phyloP scores from a whole-genome alignment of 352 stramenopile genomes.

The Blastocystis sp. region DNA sequence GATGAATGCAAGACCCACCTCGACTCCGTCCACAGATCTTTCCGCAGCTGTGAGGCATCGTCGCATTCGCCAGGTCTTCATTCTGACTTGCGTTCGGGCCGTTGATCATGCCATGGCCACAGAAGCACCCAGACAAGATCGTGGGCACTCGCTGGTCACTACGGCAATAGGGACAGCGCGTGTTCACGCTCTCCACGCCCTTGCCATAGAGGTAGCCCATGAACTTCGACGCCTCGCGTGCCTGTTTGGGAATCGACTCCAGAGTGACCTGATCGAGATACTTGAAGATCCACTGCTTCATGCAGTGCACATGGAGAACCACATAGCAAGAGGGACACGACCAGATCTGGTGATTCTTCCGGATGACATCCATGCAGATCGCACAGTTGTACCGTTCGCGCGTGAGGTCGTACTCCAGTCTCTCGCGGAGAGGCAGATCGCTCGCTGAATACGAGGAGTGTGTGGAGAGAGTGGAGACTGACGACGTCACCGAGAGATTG shows the following conservation, averaged over 20 bases:
- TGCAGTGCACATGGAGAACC: conserved; percentile 39
- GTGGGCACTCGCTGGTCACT: conserved; percentile 5
- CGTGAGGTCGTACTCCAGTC: conserved; percentile 22
- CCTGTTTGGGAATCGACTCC: conserved; percentile 5
- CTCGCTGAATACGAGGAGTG: neutral
- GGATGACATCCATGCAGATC: conserved; percentile 55
- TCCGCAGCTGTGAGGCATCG: conserved; percentile 57
- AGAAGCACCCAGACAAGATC: conserved; percentile 57
- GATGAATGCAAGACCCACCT: conserved; percentile 28
- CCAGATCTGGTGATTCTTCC: conserved; percentile 16
- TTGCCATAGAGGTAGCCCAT: conserved; percentile 30
- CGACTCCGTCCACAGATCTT: conserved; percentile 41
- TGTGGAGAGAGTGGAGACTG: neutral
- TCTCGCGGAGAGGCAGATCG: conserved; percentile 29
- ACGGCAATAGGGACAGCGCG: conserved; percentile 27
- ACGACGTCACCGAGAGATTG: neutral
- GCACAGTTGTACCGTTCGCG: conserved; percentile 16
- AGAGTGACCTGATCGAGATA: neutral
- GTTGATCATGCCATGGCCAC: conserved; percentile 28
- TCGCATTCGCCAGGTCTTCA: neutral
- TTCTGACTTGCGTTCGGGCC: neutral
- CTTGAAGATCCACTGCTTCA: conserved; percentile 61
- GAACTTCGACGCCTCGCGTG: neutral
- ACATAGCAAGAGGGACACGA: conserved; percentile 39
- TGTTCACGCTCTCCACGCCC: neutral